Base-by-base conservation (phyloP, 371 early-diverging fungal species). In the Mortierella sp. region DNA sequence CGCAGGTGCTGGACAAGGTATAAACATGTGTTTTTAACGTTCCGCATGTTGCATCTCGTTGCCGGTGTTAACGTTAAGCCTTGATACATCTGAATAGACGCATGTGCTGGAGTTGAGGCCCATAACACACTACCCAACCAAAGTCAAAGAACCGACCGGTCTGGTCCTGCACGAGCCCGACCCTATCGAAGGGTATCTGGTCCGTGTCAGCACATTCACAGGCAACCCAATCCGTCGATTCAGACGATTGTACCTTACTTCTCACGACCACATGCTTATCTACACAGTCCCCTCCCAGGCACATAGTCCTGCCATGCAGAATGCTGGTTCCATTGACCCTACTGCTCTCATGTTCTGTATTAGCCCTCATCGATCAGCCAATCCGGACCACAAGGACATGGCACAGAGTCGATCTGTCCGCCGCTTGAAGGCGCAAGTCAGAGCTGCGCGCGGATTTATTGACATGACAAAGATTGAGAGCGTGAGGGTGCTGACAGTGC, bases 151-250 rank as follows among this genome's bases (percentile, higher is more conserved):
- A 15, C 26, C 58, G 4, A 71, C 80, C 34, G 73, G 79, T 19
- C 30, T 37, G 17, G 57, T 37, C 9, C 34, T 84, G 1, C 62
- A 83, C 68, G 89, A 89, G 50, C 89, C 89, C 1, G 81, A 70
- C 0, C 83, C 89, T 2, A 78, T 87, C 4, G 87, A 87, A 55
- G 89, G 89, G 0, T 84, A 79, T 53, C 39, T 89, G 42, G 61
- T 64, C 0, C 79, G 80, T 28, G 52, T 81, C 11, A 84, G 80
- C 30, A 80, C 82, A 4, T 82, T 83, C 28, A 51, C 70, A n/a
- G 89, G 89, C 19, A 63, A 76, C 48, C 51, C 56, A 1, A 80
- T 80, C 19, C 56, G 55, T 21, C 46, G 75, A 2, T 59, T 66
- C 32, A 70, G 80, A 19, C 56, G 75, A 30, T 72, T 79, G 7